Evolutionary conservation across 306 rosid species (phyloP).

Genomic region (Calophaca sinica): DNA sequence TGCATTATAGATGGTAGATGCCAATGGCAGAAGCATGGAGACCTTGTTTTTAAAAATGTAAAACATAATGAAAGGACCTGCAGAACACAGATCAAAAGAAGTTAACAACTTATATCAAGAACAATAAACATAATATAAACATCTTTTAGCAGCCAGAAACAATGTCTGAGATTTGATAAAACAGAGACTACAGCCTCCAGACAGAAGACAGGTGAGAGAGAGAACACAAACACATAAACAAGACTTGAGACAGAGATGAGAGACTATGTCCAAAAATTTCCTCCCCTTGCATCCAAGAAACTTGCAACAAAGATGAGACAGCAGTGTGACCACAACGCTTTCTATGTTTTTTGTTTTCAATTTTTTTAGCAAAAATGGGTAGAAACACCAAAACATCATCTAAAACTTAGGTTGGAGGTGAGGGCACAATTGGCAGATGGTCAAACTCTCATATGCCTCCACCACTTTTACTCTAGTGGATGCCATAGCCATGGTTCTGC

Average conservation of each 20-base stretch:
- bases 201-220: neutral
- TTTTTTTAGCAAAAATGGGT: neutral
- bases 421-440: neutral
- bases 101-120: neutral
- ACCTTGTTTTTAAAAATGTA: constrained; percentile 1
- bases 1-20: neutral
- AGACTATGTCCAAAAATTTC: constrained; percentile 10
- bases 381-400: constrained; percentile 9
- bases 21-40: neutral
- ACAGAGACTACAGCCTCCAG: constrained; percentile 3
- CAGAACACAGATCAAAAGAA: neutral
- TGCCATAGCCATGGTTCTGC: neutral
- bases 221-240: neutral
- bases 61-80: neutral
- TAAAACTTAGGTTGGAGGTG: constrained; percentile 13
- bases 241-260: neutral
- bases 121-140: neutral
- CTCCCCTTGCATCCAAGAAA: neutral
- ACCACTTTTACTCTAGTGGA: neutral
- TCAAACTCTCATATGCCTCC: constrained; percentile 20
- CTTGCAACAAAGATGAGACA: constrained; percentile 21
- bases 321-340: constrained; percentile 1
- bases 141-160: constrained; percentile 1
- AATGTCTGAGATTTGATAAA: constrained; percentile 29
- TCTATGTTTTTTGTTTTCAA: constrained; percentile 18